Evolutionary conservation across 768 basidiomycete genomes (phyloP), one percentile per base, ranked within the genome.

Genomic region (Nevesoporus exiguus): DNA sequence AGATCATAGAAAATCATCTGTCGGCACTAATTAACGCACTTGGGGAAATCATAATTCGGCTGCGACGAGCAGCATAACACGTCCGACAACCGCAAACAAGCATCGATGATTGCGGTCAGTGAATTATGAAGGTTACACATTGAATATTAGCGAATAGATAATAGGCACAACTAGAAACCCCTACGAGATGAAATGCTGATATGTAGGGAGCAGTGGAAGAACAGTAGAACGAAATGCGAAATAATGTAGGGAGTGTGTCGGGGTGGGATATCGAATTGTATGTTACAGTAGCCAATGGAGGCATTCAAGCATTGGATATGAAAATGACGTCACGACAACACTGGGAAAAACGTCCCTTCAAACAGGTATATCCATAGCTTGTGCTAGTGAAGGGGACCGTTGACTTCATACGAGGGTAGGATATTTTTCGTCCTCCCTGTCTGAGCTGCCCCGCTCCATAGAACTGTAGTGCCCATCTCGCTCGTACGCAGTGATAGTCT

Each of bases 381-480:
- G 21, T 43, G 40, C 31, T 14, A 13, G 5, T 2, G 27, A 30
- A 22, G 21, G 19, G 14, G 7, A 44, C 11, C 60, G 5, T 24
- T 3, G 31, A 49, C 11, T 44, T 63, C 50, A 68, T 48, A 48
- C 54, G 3, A 63, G 34, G 3, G 52, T 8, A 0, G 27, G 40
- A 42, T 55, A 60, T 46, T 62, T 67, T 14, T 61, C 55, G 24
- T 64, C 59, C 8, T 48, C 50, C n/a, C 47, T 57, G 29, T 67
- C 66, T 2, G 56, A 41, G 29, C 64, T 66, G 11, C 57, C 67
- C 25, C 59, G 57, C 36, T 60, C 63, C 36, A 62, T 31, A 7
- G 45, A 49, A 14, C 50, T 47, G 41, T 58, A 62, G 17, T 55
- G 57, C 6, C 52, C 55, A 1, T 61, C 58, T 43, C 48, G 55